Evolutionary conservation across 2,329 filamentous ascomycete genomes (phyloP).

Genomic region (Colletotrichum sp.): DNA sequence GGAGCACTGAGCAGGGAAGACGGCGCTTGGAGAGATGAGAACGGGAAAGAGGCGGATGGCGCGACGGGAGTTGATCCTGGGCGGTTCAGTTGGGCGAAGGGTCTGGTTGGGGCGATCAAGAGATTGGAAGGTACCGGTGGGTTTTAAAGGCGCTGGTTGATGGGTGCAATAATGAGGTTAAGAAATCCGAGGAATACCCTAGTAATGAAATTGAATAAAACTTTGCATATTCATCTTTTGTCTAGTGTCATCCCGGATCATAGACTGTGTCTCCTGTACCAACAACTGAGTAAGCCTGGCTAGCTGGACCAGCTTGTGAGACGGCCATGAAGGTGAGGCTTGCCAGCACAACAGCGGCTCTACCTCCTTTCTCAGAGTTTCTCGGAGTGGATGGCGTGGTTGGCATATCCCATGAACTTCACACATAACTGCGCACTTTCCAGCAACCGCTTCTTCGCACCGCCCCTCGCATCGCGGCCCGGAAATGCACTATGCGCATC

Average conservation of each 20-base stretch:
- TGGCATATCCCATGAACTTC: conserved; percentile 7
- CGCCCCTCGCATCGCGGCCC: conserved; percentile 14
- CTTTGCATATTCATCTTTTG: background rate
- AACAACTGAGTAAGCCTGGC: background rate
- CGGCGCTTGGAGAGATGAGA: conserved; percentile 65
- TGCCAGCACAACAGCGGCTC: rapidly evolving
- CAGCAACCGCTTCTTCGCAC: conserved; percentile 13
- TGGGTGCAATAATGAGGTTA: background rate
- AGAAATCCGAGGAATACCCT: background rate
- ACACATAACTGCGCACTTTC: conserved; percentile 19
- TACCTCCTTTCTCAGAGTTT: background rate
- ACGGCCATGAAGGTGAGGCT: rapidly evolving
- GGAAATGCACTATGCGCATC: conserved; percentile 10
- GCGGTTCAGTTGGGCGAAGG: conserved; percentile 62
- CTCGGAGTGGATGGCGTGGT: conserved; percentile 15
- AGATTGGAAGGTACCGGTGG: conserved; percentile 50
- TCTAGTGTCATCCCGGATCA: background rate
- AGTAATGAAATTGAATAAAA: background rate
- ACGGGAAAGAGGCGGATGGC: conserved; percentile 51
- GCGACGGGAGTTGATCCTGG: conserved; percentile 58
- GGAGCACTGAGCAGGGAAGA: conserved; percentile 60
- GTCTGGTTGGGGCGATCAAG: conserved; percentile 60
- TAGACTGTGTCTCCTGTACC: background rate
- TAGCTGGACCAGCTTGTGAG: rapidly evolving
- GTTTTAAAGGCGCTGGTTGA: background rate